These are phyloP conservation scores for Saccharomycopsis fibuligera DNA, from an alignment of 805 yeast species.

Conservation along the genomic window DNA sequence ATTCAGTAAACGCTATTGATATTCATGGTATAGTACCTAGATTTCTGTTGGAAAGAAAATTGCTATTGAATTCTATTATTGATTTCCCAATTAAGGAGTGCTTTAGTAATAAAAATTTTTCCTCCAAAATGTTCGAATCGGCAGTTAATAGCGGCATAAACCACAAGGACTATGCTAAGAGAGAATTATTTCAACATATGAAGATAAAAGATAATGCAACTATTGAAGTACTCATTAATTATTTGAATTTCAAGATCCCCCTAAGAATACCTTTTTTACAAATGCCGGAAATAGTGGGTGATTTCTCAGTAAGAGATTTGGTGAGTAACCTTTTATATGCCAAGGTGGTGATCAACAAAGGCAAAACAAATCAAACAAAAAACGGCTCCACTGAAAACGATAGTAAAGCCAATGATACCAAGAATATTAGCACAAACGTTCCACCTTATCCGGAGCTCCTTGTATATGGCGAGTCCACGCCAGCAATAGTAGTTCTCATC, in stretches of 20 bases:
- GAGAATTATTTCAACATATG: too few relatives aligned
- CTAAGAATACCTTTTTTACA: slow-evolving; percentile 30
- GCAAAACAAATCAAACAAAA: slow-evolving; percentile 3
- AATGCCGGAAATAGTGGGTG: slow-evolving; percentile 26
- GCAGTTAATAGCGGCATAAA: too few relatives aligned
- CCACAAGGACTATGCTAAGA: too few relatives aligned
- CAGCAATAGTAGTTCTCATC: slow-evolving; percentile 45
- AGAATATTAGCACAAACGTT: not conserved
- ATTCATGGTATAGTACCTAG: slow-evolving; percentile 4
- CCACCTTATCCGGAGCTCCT: slow-evolving; percentile 39
- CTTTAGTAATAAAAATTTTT: slow-evolving; percentile 4
- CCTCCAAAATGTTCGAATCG: not conserved
- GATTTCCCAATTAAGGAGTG: slow-evolving; percentile 19
- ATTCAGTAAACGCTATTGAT: slow-evolving; percentile 3
- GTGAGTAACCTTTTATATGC: slow-evolving; percentile 12
- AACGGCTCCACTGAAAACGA: slow-evolving; percentile 16
- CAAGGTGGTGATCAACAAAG: slow-evolving; percentile 3
- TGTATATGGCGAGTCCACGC: slow-evolving; percentile 48
- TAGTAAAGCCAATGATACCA: too few relatives aligned
- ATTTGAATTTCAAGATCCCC: slow-evolving; percentile 38
- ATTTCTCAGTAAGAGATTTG: slow-evolving; percentile 13
- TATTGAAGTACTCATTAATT: slow-evolving; percentile 34
- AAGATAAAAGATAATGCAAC: slow-evolving; percentile 30
- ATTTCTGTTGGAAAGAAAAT: slow-evolving; percentile 10
- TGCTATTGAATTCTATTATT: slow-evolving; percentile 13